A percentile compares a stretch with the other conserved stretches of the same genome.
These are phyloP conservation scores for Gynostemma pentaphyllum DNA, from an alignment of 306 rosid genomes.

Conservation along the genomic window DNA sequence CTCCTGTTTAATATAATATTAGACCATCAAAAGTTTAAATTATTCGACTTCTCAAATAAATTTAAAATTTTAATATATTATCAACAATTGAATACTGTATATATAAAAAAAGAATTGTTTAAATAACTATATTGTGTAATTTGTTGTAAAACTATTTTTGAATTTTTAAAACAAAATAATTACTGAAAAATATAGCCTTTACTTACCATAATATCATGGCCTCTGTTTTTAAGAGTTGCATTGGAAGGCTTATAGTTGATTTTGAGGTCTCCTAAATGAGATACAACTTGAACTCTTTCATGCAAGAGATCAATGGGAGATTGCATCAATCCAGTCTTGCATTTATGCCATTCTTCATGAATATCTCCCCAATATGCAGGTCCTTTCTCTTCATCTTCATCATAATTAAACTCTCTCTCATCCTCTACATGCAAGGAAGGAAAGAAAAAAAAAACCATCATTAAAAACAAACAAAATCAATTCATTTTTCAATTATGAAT, in stretches of 20 bases:
- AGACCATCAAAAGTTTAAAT: too few relatives aligned
- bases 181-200: too few relatives aligned
- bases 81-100: too few relatives aligned
- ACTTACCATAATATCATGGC: constrained; percentile 59
- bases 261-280: constrained; percentile 21
- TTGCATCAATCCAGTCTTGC: constrained; percentile 51
- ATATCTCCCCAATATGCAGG: constrained; percentile 58
- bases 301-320: constrained; percentile 54
- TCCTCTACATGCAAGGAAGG: constrained; percentile 27
- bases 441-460: not conserved
- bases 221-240: constrained; percentile 59
- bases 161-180: too few relatives aligned
- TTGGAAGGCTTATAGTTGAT: constrained; percentile 32
- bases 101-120: too few relatives aligned
- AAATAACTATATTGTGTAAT: too few relatives aligned
- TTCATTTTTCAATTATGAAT: too few relatives aligned
- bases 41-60: too few relatives aligned
- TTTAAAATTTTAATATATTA: too few relatives aligned
- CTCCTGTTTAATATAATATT: too few relatives aligned
- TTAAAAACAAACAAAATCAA: not conserved
- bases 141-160: too few relatives aligned
- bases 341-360: constrained; percentile 37
- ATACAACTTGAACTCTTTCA: constrained; percentile 24
- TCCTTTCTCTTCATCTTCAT: constrained; percentile 21
- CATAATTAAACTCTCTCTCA: constrained; percentile 40